Base-by-base conservation (phyloP, 768 basidiomycete species). In the Hebeloma cylindrosporum region DNA sequence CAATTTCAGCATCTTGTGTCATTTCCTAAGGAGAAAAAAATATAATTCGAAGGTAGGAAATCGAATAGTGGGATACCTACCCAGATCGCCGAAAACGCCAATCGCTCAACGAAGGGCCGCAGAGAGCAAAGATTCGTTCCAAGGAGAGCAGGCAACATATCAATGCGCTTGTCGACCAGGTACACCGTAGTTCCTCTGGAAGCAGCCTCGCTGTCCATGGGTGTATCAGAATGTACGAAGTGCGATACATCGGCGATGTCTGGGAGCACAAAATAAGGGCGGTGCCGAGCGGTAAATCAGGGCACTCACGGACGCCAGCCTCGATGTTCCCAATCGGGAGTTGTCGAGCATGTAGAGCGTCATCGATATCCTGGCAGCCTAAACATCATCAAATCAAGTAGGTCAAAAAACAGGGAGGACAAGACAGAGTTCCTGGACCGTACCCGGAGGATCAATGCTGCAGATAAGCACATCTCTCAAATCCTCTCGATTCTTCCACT, bases 221-320 rank as follows among this genome's bases (percentile, higher is more conserved):
- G 82, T 30, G 88, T 99, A 57, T 94, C 91, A 1, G 93, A 74
- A 41, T 78, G 82, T 1, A 99, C 95, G 53, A 99, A 99, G 63
- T 97, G 83, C 5, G 95, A 96, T 2, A 99, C 95, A 60, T 99
- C 96, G 45, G 95, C 95, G 51, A 99, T 99, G 61, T 99, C 94
- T 98, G 22, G n/a, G 1, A 26, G 35, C 6, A 43, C 16, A 22
- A 29, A 28, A 16, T 42, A 22, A 23, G 37, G 7, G 14, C 7
- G 25, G 36, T 38, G 29, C 38, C 9, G 10, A 18, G 10, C 4
- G 9, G 33, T 26, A 35, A 13, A 38, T 34, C 34, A 39, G 16
- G 37, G 42, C 29, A 88, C 94, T 75, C 58, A 98, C 95, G 95
- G 54, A 99, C 96, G 42, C 96, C 96, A 25, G 93, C 93, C 61